Conservation (phyloP, 305 asterid species). For the Lippia alba region DNA sequence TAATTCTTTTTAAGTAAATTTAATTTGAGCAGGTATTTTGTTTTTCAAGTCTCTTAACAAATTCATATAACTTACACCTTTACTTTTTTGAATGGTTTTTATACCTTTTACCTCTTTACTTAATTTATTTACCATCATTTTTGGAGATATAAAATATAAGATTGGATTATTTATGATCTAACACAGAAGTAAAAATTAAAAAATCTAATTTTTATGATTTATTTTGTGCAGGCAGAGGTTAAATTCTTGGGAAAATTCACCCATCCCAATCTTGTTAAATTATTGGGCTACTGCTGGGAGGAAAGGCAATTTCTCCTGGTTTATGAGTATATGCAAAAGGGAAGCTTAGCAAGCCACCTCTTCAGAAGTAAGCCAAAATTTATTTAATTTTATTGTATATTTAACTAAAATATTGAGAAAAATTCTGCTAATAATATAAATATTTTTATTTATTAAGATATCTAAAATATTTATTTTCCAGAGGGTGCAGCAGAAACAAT, state of each 20-base stretch:
- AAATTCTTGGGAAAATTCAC: constrained; percentile 71
- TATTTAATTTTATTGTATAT: not conserved
- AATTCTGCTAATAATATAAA: no score
- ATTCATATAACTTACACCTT: not conserved
- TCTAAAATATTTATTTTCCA: constrained; percentile 1
- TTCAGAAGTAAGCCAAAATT: constrained; percentile 55
- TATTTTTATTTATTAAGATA: not conserved
- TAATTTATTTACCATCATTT: not conserved
- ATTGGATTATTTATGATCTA: no score
- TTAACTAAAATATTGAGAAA: not conserved
- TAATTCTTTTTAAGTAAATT: no score
- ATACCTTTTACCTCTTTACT: not conserved
- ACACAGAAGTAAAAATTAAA: no score
- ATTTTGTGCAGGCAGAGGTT: constrained; percentile 68
- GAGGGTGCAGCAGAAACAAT: constrained; percentile 48
- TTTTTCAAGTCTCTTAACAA: not conserved
- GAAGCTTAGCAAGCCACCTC: constrained; percentile 71
- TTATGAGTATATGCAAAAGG: constrained; percentile 66
- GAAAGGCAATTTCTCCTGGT: constrained; percentile 69
- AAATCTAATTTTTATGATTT: not conserved
- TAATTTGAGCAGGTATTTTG: no score
- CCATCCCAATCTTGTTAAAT: constrained; percentile 71
- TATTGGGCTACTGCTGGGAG: constrained; percentile 78
- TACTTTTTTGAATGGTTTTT: no score
- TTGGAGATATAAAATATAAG: not conserved